Evolutionary conservation across 2,329 filamentous ascomycete genomes (phyloP).

Genomic region (Colletotrichum musicola): DNA sequence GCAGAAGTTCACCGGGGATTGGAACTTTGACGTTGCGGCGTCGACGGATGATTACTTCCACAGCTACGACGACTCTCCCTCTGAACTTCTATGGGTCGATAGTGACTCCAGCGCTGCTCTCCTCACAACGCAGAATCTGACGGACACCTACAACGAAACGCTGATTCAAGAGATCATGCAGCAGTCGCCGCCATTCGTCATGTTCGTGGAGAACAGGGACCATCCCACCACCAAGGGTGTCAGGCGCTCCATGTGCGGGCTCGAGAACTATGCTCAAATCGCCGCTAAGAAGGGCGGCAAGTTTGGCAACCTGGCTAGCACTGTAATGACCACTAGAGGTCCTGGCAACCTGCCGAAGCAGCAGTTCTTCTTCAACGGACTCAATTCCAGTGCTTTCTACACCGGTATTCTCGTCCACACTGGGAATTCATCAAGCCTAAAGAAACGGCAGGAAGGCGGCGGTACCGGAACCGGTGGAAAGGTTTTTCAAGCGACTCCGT

Average conservation of each 20-base stretch:
- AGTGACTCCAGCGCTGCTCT: slow-evolving; percentile 84
- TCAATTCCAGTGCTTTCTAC: slow-evolving; percentile 81
- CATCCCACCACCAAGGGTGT: slow-evolving; percentile 75
- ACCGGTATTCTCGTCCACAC: slow-evolving; percentile 78
- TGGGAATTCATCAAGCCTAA: slow-evolving; percentile 58
- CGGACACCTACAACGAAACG: slow-evolving; percentile 63
- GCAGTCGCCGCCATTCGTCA: slow-evolving; percentile 73
- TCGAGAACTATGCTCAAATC: slow-evolving; percentile 75
- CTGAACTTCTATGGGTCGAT: slow-evolving; percentile 83
- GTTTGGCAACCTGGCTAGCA: slow-evolving; percentile 61
- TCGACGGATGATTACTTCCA: slow-evolving; percentile 87
- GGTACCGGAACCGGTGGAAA: slow-evolving; percentile 83
- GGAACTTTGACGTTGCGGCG: slow-evolving; percentile 84
- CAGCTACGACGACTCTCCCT: slow-evolving; percentile 64
- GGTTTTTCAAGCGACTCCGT: slow-evolving; percentile 79
- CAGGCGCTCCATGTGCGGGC: slow-evolving; percentile 84
- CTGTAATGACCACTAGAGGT: slow-evolving; percentile 77
- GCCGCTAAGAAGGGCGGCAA: slow-evolving; percentile 67
- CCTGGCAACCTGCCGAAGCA: slow-evolving; percentile 79
- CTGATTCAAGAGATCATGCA: slow-evolving; percentile 67
- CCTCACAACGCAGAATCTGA: slow-evolving; percentile 82
- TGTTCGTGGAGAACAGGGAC: slow-evolving; percentile 79
- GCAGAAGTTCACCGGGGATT: slow-evolving; percentile 72
- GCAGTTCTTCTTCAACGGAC: slow-evolving; percentile 85
- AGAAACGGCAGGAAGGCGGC: slow-evolving; percentile 62